Evolutionary conservation across 768 basidiomycete species (phyloP).

Genomic region (Psilocybe tampanensis): DNA sequence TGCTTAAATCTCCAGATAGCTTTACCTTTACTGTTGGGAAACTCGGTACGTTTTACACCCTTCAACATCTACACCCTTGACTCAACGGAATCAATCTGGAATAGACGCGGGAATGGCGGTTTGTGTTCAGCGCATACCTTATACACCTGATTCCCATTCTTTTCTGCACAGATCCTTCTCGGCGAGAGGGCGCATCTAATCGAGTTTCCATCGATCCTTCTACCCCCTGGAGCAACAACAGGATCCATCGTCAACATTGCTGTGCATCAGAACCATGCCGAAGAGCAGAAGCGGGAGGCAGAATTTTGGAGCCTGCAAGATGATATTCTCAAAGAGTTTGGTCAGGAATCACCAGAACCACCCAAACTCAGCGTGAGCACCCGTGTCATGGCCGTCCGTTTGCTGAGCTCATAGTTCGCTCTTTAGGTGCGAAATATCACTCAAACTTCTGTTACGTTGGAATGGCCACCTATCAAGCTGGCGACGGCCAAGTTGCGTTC

Average conservation of each 20-base stretch:
- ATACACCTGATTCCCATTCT: not conserved
- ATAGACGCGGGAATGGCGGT: slow-evolving; percentile 95
- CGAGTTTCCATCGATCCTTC: slow-evolving; percentile 94
- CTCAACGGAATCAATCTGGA: slow-evolving; percentile 4
- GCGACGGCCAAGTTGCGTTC: slow-evolving; percentile 87
- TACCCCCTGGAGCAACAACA: slow-evolving; percentile 89
- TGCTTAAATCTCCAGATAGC: slow-evolving; percentile 52
- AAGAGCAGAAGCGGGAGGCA: slow-evolving; percentile 79
- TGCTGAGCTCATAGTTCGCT: not conserved
- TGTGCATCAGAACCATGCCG: slow-evolving; percentile 82
- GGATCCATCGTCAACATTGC: slow-evolving; percentile 98
- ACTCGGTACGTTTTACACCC: slow-evolving; percentile 63
- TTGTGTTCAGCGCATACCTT: slow-evolving; percentile 22
- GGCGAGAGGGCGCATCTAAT: slow-evolving; percentile 95
- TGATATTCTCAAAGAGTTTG: slow-evolving; percentile 77
- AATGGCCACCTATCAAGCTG: slow-evolving; percentile 88
- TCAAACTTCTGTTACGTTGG: slow-evolving; percentile 94
- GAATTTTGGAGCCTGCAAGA: slow-evolving; percentile 88
- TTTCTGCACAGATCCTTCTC: slow-evolving; percentile 70
- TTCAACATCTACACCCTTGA: not conserved
- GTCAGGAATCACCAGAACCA: slow-evolving; percentile 61
- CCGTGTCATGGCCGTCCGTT: not conserved
- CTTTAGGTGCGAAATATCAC: slow-evolving; percentile 86
- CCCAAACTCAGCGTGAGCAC: slow-evolving; percentile 72
- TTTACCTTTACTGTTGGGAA: slow-evolving; percentile 96